phyloP scores from a whole-genome alignment of 164 flowering plant genomes.

The Litsea cubeba region DNA sequence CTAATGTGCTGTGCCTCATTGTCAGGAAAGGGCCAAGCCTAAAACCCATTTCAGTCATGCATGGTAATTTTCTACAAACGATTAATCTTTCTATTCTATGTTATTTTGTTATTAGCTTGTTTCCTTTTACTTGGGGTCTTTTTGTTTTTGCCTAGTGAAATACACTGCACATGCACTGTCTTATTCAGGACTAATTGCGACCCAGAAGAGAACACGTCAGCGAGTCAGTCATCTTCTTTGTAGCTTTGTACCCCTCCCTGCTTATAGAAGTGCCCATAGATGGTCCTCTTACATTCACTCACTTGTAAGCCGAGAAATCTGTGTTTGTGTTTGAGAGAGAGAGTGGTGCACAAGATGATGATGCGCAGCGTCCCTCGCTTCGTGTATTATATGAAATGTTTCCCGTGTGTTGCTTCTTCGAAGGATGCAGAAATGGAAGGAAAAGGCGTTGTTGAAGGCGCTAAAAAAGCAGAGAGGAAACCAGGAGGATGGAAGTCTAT shows the following conservation, averaged over 20 bases:
- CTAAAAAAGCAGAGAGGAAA: slow-evolving; percentile 12
- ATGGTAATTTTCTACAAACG: too few relatives aligned
- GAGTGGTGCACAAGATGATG: neutral
- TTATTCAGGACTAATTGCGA: too few relatives aligned
- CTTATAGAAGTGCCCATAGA: too few relatives aligned
- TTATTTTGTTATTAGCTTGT: too few relatives aligned
- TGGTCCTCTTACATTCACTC: neutral
- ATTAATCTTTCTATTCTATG: too few relatives aligned
- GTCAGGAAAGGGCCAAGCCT: too few relatives aligned
- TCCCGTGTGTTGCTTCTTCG: slow-evolving; percentile 1
- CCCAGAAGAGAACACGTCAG: neutral
- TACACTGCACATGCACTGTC: too few relatives aligned
- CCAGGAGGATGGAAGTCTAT: slow-evolving; percentile 41
- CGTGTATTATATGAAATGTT: slow-evolving; percentile 10
- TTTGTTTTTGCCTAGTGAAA: too few relatives aligned
- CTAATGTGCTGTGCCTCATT: too few relatives aligned
- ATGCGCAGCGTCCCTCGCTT: slow-evolving; percentile 1
- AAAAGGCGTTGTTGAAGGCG: neutral
- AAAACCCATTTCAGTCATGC: too few relatives aligned
- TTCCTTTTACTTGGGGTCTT: too few relatives aligned
- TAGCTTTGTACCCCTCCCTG: neutral
- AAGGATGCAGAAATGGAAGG: neutral
- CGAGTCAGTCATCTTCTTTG: neutral
- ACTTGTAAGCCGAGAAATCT: neutral
- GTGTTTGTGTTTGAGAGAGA: too few relatives aligned